Evolutionary conservation across 352 stramenopile genomes (phyloP), one percentile per base, ranked within the genome.

Genomic region (Globisporangium ultimum): DNA sequence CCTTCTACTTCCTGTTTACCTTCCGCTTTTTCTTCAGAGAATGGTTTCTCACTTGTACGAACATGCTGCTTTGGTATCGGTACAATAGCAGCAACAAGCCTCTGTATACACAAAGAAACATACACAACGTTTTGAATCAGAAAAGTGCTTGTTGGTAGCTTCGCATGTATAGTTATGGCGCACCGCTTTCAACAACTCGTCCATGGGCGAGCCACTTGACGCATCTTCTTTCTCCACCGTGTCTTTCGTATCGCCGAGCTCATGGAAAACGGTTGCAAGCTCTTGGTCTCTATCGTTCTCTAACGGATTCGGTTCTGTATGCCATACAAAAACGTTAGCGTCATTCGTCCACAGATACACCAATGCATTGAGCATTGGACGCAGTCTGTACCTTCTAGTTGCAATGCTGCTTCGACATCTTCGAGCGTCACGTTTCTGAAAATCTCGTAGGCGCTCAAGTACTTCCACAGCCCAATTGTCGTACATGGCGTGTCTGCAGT

Each of bases 401-500:
- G 61, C 48, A 92, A 62, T 2, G 68, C 66, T 40, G 75, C 60
- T 13, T 86, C 75, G 58, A 90, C 85, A 38, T 89, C 80, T 55
- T 80, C 72, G 5, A 72, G 67, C 48, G 70, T 76, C 21, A 90
- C 73, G 21, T 66, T 75, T 46, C 82, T 80, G 40, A 89, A 91
- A 55, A 80, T 87, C 47, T 78, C 72, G 55, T 80, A 88, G 9
- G 76, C 71, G 20, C 70, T 70, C 32, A 84, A 40, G 56, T 86
- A 91, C 42, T 76, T 82, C 83, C 83, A 93, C 43, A 93, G 53
- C 5, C 83, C 80, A 22, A 68, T 73, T 2, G 77, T 88, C 58
- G 80, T 88, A 48, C 77, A 91, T 17, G 79, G 79, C 24, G 77
- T 64, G 48, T 88, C 83, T 93, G 48, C 32, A 40, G 47, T 28